Evolutionary conservation across 257 asterid genomes (phyloP).

Genomic region (Solanum habrochaites): DNA sequence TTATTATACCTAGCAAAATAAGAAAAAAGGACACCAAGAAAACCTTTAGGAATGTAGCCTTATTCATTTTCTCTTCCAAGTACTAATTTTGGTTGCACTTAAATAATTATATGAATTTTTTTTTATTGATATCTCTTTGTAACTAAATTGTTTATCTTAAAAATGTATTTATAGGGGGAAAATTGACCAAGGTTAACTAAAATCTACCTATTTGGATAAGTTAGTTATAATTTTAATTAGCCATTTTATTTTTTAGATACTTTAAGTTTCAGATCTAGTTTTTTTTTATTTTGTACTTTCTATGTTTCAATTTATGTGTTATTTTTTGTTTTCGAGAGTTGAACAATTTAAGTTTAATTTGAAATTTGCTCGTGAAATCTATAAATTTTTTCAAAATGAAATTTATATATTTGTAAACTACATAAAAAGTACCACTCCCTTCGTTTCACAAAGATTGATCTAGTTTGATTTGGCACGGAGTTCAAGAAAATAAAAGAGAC

Average conservation of each 20-base stretch:
- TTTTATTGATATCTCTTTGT: background rate
- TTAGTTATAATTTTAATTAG: background rate
- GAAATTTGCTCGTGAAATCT: background rate
- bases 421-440: no score
- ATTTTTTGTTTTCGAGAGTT: accelerated
- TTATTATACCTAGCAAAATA: background rate
- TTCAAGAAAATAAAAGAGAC: no score
- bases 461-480: no score
- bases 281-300: background rate
- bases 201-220: background rate
- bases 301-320: no score
- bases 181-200: background rate
- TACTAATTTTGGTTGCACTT: background rate
- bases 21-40: background rate
- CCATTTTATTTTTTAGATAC: no score
- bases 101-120: background rate
- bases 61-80: background rate
- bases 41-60: background rate
- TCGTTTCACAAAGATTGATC: no score
- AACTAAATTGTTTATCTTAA: background rate
- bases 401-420: no score
- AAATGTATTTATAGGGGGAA: background rate
- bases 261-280: no score
- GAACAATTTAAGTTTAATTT: no score
- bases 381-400: no score